Percentiles rank a stretch among this genome's conserved stretches.
Evolutionary conservation across 2,329 filamentous ascomycete genomes (phyloP).

Genomic region (Aspergillus spinulosporus): DNA sequence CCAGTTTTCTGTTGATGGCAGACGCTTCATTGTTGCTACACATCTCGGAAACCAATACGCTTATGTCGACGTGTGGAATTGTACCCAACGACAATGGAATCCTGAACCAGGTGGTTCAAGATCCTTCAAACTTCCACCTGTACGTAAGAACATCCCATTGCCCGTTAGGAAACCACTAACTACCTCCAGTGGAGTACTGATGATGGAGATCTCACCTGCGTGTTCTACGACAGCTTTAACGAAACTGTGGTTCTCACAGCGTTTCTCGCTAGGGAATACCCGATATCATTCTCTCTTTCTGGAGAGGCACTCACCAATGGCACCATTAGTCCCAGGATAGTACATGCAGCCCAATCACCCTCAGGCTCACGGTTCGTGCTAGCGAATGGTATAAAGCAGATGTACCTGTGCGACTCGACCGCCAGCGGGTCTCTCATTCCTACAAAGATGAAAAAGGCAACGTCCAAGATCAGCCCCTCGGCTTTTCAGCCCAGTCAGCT

Average conservation of each 20-base stretch:
- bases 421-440: conserved; percentile 29
- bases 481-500: conserved; percentile 37
- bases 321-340: conserved; percentile 32
- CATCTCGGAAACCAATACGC: conserved; percentile 33
- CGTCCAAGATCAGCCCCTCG: conserved; percentile 32
- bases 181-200: conserved; percentile 31
- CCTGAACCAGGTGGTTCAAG: conserved; percentile 18
- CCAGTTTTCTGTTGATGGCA: conserved; percentile 36
- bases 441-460: conserved; percentile 33
- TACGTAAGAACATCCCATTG: conserved; percentile 6
- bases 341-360: conserved; percentile 38
- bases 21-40: conserved; percentile 35
- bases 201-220: conserved; percentile 36
- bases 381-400: conserved; percentile 38
- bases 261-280: conserved; percentile 24
- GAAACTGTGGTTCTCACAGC: conserved; percentile 32
- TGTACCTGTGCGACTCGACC: conserved; percentile 37
- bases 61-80: conserved; percentile 27
- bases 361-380: conserved; percentile 32
- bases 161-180: conserved; percentile 12
- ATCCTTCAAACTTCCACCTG: conserved; percentile 24
- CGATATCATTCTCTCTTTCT: conserved; percentile 20
- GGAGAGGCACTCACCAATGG: conserved; percentile 28
- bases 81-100: conserved; percentile 22
- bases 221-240: conserved; percentile 36